Conservation (phyloP, 345 rosid species). For the Boechera divaricarpa region DNA sequence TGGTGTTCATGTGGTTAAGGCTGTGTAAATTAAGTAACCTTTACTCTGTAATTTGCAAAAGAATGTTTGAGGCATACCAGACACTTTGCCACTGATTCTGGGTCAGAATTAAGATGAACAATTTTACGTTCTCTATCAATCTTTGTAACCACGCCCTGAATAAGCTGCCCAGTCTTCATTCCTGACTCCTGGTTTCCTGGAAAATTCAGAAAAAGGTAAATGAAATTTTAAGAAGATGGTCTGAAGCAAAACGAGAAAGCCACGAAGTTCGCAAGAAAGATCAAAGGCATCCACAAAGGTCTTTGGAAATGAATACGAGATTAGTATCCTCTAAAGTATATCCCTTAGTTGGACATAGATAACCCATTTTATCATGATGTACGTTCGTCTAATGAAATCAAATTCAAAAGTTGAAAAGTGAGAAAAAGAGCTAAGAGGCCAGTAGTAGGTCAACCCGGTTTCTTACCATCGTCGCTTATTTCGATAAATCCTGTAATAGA, state of each 20-base stretch:
- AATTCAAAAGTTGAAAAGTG: constrained; percentile 9
- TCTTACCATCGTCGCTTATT: constrained; percentile 59
- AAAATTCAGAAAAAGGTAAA: constrained; percentile 22
- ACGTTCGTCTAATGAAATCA: constrained; percentile 2
- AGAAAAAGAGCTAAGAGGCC: constrained; percentile 2
- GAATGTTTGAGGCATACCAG: constrained; percentile 59
- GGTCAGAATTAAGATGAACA: constrained; percentile 69
- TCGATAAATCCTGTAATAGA: constrained; percentile 80
- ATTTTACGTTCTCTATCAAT: constrained; percentile 80
- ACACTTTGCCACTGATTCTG: constrained; percentile 70
- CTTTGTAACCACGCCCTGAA: constrained; percentile 78
- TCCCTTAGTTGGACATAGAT: constrained; percentile 11
- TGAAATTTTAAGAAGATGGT: constrained; percentile 1
- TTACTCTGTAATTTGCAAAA: constrained; percentile 1
- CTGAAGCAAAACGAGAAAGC: constrained; percentile 18
- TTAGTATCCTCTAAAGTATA: constrained; percentile 4
- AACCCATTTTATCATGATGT: constrained; percentile 20
- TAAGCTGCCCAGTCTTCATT: constrained; percentile 65
- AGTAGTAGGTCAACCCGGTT: constrained; percentile 16
- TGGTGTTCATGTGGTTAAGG: constrained; percentile 29
- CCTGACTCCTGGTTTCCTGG: constrained; percentile 54
- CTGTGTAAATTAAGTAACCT: constrained; percentile 9
- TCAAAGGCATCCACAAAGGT: constrained; percentile 16
- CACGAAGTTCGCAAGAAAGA: constrained; percentile 26
- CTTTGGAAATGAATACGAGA: constrained; percentile 11